Conservation (phyloP, 805 yeast genomes). For the Myxozyma sirexii region DNA sequence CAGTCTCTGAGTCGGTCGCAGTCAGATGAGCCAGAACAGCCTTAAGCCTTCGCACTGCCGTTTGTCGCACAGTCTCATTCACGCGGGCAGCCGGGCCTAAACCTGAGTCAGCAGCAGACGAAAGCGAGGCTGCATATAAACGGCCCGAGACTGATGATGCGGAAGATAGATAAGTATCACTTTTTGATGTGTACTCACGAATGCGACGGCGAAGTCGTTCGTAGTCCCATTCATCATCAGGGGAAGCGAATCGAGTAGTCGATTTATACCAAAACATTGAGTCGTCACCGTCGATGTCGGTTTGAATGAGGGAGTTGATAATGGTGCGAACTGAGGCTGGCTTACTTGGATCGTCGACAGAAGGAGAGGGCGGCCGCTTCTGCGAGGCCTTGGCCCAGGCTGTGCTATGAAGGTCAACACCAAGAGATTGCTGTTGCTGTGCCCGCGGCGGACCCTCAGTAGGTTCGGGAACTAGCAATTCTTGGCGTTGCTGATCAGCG, state of each 20-base stretch:
- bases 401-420: neutral
- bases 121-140: neutral
- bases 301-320: constrained; percentile 25
- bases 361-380: neutral
- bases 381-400: constrained; percentile 1
- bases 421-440: neutral
- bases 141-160: constrained; percentile 2
- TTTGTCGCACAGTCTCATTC: constrained; percentile 18
- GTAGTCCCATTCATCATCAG: constrained; percentile 29
- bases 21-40: constrained; percentile 24
- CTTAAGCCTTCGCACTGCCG: constrained; percentile 23
- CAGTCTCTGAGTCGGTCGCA: constrained; percentile 6
- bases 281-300: constrained; percentile 31
- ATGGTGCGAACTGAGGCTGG: constrained; percentile 9
- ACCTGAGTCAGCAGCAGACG: neutral
- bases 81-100: constrained; percentile 25
- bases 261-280: constrained; percentile 31
- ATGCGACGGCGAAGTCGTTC: constrained; percentile 27
- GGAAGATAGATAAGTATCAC: neutral
- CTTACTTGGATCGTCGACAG: neutral
- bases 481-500: constrained; percentile 9
- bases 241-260: constrained; percentile 29
- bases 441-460: constrained; percentile 2
- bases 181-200: constrained; percentile 19
- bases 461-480: neutral